Evolutionary conservation across 2,329 filamentous ascomycete species (phyloP).

Genomic region (Meredithiella fracta): DNA sequence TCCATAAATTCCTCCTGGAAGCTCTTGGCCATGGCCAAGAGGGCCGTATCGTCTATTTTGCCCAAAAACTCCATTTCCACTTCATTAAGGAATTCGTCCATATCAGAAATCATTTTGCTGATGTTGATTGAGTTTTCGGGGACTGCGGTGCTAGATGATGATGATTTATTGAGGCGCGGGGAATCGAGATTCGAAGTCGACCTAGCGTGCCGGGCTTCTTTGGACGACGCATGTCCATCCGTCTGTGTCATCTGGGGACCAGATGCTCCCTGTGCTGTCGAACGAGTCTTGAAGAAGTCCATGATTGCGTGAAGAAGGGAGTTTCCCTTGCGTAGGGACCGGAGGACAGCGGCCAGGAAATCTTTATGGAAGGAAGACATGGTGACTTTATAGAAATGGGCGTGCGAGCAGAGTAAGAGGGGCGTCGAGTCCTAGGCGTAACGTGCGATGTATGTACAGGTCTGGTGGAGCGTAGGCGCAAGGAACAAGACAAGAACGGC

Average conservation of each 20-base stretch:
- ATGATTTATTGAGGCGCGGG: constrained; percentile 7
- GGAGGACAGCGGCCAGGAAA: constrained; percentile 37
- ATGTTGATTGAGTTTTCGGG: constrained; percentile 3
- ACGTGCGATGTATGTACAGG: neutral
- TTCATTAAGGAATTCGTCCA: constrained; percentile 39
- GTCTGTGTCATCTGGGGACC: constrained; percentile 20
- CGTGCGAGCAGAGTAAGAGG: neutral
- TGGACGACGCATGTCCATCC: neutral
- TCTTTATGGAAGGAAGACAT: constrained; percentile 41
- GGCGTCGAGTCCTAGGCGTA: neutral
- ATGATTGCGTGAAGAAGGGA: constrained; percentile 41
- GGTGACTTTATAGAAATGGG: constrained; percentile 5
- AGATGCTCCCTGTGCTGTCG: constrained; percentile 28
- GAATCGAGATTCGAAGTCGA: neutral
- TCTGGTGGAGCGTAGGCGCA: neutral
- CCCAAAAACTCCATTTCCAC: constrained; percentile 37
- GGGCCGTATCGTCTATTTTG: constrained; percentile 26
- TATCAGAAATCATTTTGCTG: constrained; percentile 15
- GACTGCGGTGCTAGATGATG: constrained; percentile 11
- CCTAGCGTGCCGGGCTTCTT: neutral
- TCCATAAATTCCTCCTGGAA: constrained; percentile 40
- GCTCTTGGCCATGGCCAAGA: constrained; percentile 30
- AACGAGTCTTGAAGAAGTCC: constrained; percentile 22
- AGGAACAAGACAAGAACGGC: neutral
- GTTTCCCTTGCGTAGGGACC: constrained; percentile 42